phyloP scores from a whole-genome alignment of 768 basidiomycete genomes.

The Boletus reticuloceps region DNA sequence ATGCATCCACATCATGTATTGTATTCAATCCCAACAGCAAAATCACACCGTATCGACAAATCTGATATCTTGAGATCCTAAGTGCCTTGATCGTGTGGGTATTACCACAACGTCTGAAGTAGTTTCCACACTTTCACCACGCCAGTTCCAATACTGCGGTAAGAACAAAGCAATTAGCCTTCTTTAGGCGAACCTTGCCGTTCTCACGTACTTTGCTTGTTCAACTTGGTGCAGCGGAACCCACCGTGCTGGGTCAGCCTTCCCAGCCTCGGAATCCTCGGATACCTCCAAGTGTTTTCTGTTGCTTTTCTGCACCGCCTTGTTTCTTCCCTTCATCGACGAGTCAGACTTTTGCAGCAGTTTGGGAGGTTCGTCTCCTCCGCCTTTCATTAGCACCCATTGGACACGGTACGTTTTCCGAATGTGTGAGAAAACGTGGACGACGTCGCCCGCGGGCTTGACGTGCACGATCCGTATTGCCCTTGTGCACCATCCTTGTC shows the following conservation, averaged over 20 bases:
- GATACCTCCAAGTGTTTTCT: slow-evolving; percentile 8
- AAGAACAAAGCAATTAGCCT: background rate
- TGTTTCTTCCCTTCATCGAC: slow-evolving; percentile 8
- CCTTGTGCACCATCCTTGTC: background rate
- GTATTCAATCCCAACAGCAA: background rate
- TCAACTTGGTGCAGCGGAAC: slow-evolving; percentile 51
- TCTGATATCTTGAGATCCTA: background rate
- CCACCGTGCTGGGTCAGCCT: slow-evolving; percentile 43
- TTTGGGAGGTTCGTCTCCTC: slow-evolving; percentile 43
- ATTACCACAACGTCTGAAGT: slow-evolving; percentile 35
- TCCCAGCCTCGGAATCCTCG: slow-evolving; percentile 13
- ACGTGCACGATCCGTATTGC: slow-evolving; percentile 41
- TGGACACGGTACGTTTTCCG: slow-evolving; percentile 78
- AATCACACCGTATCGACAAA: background rate
- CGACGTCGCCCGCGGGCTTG: slow-evolving; percentile 57
- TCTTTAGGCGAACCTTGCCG: background rate
- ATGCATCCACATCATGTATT: background rate
- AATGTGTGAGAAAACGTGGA: slow-evolving; percentile 90
- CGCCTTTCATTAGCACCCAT: slow-evolving; percentile 68
- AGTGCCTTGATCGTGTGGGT: background rate
- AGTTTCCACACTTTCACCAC: slow-evolving; percentile 72
- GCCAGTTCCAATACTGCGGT: slow-evolving; percentile 66
- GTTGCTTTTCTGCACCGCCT: slow-evolving; percentile 10
- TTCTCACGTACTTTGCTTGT: slow-evolving; percentile 55
- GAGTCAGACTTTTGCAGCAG: slow-evolving; percentile 4